Conservation (phyloP, 75 land plant genomes). For the Chamaecyparis obtusa region DNA sequence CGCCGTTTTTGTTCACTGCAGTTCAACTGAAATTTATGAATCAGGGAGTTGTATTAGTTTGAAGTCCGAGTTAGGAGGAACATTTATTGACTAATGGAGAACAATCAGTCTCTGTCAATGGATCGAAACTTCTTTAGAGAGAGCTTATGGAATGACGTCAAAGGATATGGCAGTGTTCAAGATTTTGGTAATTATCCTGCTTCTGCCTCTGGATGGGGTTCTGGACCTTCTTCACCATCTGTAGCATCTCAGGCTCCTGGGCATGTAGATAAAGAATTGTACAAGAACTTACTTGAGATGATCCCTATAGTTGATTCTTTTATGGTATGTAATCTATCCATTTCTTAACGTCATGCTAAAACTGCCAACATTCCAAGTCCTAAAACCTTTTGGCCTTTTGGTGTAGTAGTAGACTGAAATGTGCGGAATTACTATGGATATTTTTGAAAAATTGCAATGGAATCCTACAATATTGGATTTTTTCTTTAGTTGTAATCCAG, state of each 20-base stretch:
- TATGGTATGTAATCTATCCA: conserved; percentile 2
- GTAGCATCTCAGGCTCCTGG: not conserved
- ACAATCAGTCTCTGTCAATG: not conserved
- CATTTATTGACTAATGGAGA: not conserved
- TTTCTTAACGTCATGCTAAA: not conserved
- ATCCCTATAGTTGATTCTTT: not conserved
- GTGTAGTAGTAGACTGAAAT: not conserved
- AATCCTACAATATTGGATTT: not conserved
- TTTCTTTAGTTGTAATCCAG: not conserved
- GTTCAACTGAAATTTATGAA: not conserved
- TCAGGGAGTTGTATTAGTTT: not conserved
- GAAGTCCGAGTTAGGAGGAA: not conserved
- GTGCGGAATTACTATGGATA: not conserved
- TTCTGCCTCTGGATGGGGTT: conserved; percentile 1
- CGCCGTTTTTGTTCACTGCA: not conserved
- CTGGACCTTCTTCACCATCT: conserved; percentile 8
- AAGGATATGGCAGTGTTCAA: not conserved
- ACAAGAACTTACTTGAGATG: conserved; percentile 1
- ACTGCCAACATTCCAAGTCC: not conserved
- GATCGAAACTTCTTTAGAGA: conserved; percentile 10
- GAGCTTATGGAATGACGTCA: conserved; percentile 1
- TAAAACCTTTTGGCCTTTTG: not conserved
- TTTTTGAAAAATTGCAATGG: too few species aligned
- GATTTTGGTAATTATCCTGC: not conserved
- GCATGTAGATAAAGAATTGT: not conserved